Evolutionary conservation across 495 filamentous ascomycete species (phyloP).

Genomic region (Aspergillus cristatus): DNA sequence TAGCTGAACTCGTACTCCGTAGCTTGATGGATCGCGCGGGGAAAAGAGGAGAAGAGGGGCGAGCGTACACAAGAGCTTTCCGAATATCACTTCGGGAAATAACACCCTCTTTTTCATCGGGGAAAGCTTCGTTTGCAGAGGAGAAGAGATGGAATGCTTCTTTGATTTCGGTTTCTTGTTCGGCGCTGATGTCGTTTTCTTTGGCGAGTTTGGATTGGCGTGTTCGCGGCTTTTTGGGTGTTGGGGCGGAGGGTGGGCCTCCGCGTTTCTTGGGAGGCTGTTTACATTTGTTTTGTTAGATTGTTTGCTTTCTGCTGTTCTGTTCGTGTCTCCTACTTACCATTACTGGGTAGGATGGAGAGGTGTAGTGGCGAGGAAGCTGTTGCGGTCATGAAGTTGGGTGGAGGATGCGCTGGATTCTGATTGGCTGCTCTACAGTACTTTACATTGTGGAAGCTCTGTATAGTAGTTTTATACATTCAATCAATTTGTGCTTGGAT

Average conservation of each 20-base stretch:
- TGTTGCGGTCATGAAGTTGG: too few species aligned
- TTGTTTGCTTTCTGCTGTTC: neutral
- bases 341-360: neutral
- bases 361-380: neutral
- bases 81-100: conserved; percentile 71
- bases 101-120: conserved; percentile 61
- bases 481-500: too few species aligned
- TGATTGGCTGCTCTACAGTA: too few species aligned
- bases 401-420: too few species aligned
- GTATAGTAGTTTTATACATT: too few species aligned
- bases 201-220: conserved; percentile 77
- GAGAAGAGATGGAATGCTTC: conserved; percentile 84
- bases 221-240: conserved; percentile 29
- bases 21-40: neutral
- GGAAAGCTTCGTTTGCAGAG: conserved; percentile 43
- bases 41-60: conserved; percentile 3
- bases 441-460: too few species aligned
- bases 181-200: conserved; percentile 72
- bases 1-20: too few species aligned
- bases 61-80: conserved; percentile 67
- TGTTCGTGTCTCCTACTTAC: neutral
- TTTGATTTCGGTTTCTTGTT: conserved; percentile 80
- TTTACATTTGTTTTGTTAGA: conserved; percentile 1
- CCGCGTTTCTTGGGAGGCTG: conserved; percentile 36
- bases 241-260: conserved; percentile 17